Base-by-base conservation (phyloP, 306 rosid genomes). In the Sechiopsis laciniata region DNA sequence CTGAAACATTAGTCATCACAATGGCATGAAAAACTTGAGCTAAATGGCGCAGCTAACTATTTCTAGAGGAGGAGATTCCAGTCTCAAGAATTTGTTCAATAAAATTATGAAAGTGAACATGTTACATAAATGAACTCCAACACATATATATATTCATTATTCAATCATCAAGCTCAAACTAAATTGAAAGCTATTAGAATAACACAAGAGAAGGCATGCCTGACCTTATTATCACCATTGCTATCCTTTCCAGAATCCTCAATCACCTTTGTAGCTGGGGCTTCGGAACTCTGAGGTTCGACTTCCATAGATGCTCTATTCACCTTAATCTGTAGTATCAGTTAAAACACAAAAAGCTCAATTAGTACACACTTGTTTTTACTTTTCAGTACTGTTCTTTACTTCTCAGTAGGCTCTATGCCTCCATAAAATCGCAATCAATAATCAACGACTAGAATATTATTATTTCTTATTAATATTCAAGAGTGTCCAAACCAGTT, bases 181-280 rank as follows among this genome's bases (percentile, higher is more conserved):
- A 51, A 14, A 69, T 13, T 69, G 74, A 5, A 48, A 62, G 45
- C 40, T 62, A 62, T 48, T 40, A 14, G 14, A 50, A 22, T 29
- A 50, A 7, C 58, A 48, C 40, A 32, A 32, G 37, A 56, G 15
- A 51, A 15, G 52, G 71, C 21, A 50, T 60, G 78, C 50, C 60
- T 50, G 75, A 92, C 98, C 98, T 92, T 88, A 75, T 92, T 88
- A 75, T 77, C 76, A 55, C 46, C 68, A 48, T 40, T 84, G 48
- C 66, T 81, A 50, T 82, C 81, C 37, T 29, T 71, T 53, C 60
- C 90, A 48, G 73, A 83, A 55, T 79, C 86, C 76, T 84, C 86
- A 45, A 65, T 86, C 48, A 77, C 82, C 82, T 86, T 86, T 35
- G 84, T 80, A 64, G 75, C 84, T 5, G 87, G 60, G 81, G 72